Conservation (phyloP, 108 stramenopile species). For the Nitzschia sp. region DNA sequence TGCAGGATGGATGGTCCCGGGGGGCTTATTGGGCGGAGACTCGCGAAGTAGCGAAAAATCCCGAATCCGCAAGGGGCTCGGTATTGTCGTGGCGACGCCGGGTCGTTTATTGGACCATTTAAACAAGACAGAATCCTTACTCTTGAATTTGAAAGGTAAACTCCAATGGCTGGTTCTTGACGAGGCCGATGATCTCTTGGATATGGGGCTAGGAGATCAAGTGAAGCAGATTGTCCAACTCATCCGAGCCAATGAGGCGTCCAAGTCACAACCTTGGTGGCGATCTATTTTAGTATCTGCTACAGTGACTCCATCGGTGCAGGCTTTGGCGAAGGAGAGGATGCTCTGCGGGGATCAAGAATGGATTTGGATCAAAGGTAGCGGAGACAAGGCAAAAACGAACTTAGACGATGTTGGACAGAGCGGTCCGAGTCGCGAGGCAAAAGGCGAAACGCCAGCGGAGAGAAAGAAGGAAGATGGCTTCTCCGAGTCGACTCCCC, state of each 20-base stretch:
- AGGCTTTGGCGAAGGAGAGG: slow-evolving; percentile 61
- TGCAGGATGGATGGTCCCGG: slow-evolving; percentile 84
- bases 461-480: slow-evolving; percentile 16
- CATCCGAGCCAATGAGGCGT: slow-evolving; percentile 70
- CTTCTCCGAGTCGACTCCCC: slow-evolving; percentile 74
- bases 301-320: slow-evolving; percentile 70
- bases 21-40: slow-evolving; percentile 91
- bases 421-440: not conserved
- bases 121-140: slow-evolving; percentile 78
- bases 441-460: not conserved
- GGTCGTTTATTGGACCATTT: slow-evolving; percentile 96
- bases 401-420: not conserved
- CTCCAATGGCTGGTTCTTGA: slow-evolving; percentile 92
- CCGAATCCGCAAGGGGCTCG: slow-evolving; percentile 90
- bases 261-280: slow-evolving; percentile 46
- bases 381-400: slow-evolving; percentile 9
- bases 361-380: slow-evolving; percentile 67
- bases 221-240: slow-evolving; percentile 84
- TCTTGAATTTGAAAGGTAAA: slow-evolving; percentile 59
- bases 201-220: slow-evolving; percentile 92
- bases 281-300: slow-evolving; percentile 89
- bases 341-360: slow-evolving; percentile 53
- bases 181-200: slow-evolving; percentile 94
- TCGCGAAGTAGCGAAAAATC: slow-evolving; percentile 95
- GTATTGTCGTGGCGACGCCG: slow-evolving; percentile 95